Base-by-base conservation (phyloP, 352 stramenopile species). In the Phytophthora ohioensis region DNA sequence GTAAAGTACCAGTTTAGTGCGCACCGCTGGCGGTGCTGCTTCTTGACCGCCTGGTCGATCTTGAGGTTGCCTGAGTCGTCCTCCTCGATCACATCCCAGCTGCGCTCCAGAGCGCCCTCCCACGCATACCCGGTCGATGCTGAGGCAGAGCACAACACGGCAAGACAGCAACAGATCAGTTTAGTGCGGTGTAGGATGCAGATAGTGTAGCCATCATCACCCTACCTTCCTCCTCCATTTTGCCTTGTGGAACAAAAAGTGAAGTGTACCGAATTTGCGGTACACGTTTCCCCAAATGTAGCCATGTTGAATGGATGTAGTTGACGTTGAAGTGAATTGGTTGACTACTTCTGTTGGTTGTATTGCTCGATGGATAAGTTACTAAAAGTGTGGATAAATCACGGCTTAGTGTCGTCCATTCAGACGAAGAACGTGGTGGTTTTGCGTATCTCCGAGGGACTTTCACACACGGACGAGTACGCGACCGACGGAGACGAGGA, bases 71-170 rank as follows among this genome's bases (percentile, higher is more conserved):
- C 89, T 13, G 75, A 87, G 54, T 91, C 89, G 59, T 96, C 89
- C 64, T 96, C 89, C 66, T 94, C 81, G 60, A 96, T 94, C 13
- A 81, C 85, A 64, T 96, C 87, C 89, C 89, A 96, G 43, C 87
- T 94, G 61, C 89, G 83, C 79, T 96, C 89, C 32, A 96, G 77
- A 49, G 84, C 79, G 57, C 87, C 87, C 72, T 96, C 89, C 89
- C 89, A 96, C 64, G 87, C 79, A 77, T 96, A 96, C 21, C 87
- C 89, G 36, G 80, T 84, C n/a, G 64, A 85, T 17, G 51, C 67
- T 69, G 48, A 55, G 5, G 34, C 36, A 70, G 36, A 60, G 15
- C 2, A 52, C 12, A 43, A 54, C 13, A 49, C 38, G 34, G 4
- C 11, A 47, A 52, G 7, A 39, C 27, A 15, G 5, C 27, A 58